Percentiles rank a stretch among this genome's conserved stretches.
Conservation (phyloP, 2,329 filamentous ascomycete genomes). For the Xylaria hypoxylon region DNA sequence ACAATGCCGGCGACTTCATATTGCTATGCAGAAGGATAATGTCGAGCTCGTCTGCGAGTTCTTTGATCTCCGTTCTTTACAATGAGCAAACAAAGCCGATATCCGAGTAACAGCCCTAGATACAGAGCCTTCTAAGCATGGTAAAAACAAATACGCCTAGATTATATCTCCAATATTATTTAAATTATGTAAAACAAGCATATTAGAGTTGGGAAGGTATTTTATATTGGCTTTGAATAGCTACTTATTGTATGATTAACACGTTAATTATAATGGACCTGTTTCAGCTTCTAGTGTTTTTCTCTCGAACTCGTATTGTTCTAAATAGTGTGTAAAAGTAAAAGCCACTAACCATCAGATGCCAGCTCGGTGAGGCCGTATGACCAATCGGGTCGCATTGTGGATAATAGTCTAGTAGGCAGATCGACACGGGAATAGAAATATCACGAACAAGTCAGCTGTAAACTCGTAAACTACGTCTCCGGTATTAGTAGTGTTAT, state of each 20-base stretch:
- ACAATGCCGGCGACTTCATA: slow-evolving; percentile 22
- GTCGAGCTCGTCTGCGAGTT: neutral
- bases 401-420: neutral
- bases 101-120: neutral
- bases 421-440: neutral
- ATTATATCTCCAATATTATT: neutral
- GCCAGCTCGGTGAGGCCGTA: neutral
- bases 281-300: neutral
- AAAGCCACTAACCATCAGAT: neutral
- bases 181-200: neutral
- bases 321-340: too few relatives aligned
- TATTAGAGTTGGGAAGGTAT: neutral
- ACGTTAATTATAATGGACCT: neutral
- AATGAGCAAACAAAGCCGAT: neutral
- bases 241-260: neutral
- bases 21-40: slow-evolving; percentile 2
- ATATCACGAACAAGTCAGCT: slow-evolving; percentile 4
- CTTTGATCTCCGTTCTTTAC: slow-evolving; percentile 7
- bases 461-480: too few relatives aligned
- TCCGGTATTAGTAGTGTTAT: too few relatives aligned
- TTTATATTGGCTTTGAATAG: neutral
- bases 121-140: neutral
- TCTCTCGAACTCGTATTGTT: neutral
- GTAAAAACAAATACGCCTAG: neutral
- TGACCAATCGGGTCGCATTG: neutral